Percentiles rank a stretch among this genome's conserved stretches.
phyloP scores from a whole-genome alignment of 1,284 basidiomycete species.

The Microbotryum saponariae region DNA sequence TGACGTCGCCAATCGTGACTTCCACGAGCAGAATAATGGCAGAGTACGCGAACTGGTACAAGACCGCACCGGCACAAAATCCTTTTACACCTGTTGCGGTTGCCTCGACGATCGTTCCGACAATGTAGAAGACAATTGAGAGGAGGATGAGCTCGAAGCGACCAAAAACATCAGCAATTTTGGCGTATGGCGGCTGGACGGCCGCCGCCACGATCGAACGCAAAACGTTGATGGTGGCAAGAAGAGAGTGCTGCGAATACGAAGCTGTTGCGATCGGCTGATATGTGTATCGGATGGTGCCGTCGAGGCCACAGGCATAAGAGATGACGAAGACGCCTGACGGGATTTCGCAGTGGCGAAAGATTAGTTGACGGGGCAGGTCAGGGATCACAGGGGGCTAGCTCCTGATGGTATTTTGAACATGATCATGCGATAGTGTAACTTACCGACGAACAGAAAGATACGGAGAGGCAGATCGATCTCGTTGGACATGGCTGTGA shows the following conservation, averaged over 20 bases:
- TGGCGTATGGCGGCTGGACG: constrained; percentile 38
- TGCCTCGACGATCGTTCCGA: constrained; percentile 43
- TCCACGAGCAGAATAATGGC: constrained; percentile 42
- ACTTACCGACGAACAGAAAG: background rate
- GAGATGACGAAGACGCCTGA: constrained; percentile 31
- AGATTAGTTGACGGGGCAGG: background rate
- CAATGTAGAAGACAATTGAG: constrained; percentile 41
- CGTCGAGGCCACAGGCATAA: constrained; percentile 42
- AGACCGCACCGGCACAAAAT: constrained; percentile 40
- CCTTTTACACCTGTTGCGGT: constrained; percentile 36
- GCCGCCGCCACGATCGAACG: constrained; percentile 30
- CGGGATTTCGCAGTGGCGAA: background rate
- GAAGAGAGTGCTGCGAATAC: constrained; percentile 35
- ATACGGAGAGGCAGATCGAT: background rate
- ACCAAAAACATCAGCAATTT: constrained; percentile 43
- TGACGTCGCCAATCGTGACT: constrained; percentile 44
- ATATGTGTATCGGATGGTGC: constrained; percentile 38
- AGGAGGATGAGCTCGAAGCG: constrained; percentile 41
- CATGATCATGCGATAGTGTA: background rate
- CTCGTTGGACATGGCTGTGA: background rate
- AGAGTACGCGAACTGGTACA: constrained; percentile 34
- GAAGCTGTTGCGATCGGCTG: constrained; percentile 26
- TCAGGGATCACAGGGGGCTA: background rate
- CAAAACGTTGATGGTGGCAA: constrained; percentile 40
- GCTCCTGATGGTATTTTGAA: background rate